Evolutionary conservation across 129 eudicot genomes (phyloP).

Genomic region (Logfia minima): DNA sequence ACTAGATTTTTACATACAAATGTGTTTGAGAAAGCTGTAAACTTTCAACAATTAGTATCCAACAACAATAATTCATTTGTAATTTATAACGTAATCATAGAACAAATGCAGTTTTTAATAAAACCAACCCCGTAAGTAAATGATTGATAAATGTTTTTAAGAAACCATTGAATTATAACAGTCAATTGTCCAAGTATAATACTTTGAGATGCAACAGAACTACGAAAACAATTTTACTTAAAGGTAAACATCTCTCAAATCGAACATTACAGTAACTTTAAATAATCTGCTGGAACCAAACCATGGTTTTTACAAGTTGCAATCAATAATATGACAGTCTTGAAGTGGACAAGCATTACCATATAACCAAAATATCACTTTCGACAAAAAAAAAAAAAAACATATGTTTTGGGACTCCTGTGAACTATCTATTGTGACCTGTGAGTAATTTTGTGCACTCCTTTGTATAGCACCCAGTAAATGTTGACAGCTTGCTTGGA

Average conservation of each 20-base stretch:
- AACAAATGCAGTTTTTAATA: not conserved
- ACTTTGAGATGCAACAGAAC: not conserved
- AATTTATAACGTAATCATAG: too few relatives aligned
- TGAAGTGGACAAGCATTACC: not conserved
- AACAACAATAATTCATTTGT: not conserved
- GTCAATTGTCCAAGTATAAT: not conserved
- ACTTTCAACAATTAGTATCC: not conserved
- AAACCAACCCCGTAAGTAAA: not conserved
- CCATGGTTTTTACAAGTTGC: not conserved
- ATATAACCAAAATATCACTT: not conserved
- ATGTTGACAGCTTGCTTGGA: not conserved
- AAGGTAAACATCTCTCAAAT: not conserved
- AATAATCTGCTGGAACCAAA: not conserved
- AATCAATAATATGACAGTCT: not conserved
- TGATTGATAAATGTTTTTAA: not conserved
- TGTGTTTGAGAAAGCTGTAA: not conserved
- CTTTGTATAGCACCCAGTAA: not conserved
- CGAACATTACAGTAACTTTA: conserved; percentile 7
- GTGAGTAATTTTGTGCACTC: not conserved
- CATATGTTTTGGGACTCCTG: not conserved
- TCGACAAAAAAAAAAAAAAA: not conserved
- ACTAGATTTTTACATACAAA: not conserved
- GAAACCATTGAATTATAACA: not conserved
- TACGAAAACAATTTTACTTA: not conserved
- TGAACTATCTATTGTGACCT: not conserved